Evolutionary conservation across 768 basidiomycete genomes (phyloP), one percentile per base, ranked within the genome.

Genomic region (Boletus tomentosulus): DNA sequence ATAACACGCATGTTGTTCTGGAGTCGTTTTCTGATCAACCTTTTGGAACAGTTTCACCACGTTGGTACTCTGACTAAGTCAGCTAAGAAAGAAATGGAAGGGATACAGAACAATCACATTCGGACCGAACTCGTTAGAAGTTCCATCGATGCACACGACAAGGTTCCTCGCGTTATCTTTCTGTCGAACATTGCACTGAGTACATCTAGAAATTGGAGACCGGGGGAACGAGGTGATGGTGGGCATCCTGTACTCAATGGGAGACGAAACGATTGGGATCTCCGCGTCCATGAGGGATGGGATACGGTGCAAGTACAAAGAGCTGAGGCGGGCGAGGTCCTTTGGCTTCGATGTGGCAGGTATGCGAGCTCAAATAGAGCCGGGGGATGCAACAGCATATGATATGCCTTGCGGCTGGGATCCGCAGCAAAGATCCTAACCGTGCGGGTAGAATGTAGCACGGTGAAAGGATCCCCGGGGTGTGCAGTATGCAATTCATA

Each of bases 31-130:
- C 6, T 55, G 47, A 22, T 65, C 51, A 15, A 74, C 51, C 10
- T 57, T 64, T 24, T 55, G 57, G 44, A 72, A 71, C 2, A 74
- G 46, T 46, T 73, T 71, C n/a, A 74, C 59, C 13, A 75, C 63
- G 28, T 74, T 71, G 47, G 71, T 71, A 38, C 71, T 74, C 74
- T 75, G 51, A 13, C 16, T 3, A 24, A 7, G 37, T 65, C 10
- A 65, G 55, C 31, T 16, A n/a, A 41, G 9, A 25, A 38, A 24
- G 27, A 37, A 16, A 16, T 15, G 15, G 16, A n/a, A 37, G 15
- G 27, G 16, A 24, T 15, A n/a, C 1, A 6, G 27, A 28, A 30
- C 7, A 35, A 13, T 37, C 38, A 62, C 64, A 31, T 62, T 65
- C 9, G 54, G 51, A 7, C 64, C 64, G 19, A 65, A 63, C 19